Percentiles rank a stretch among this genome's conserved stretches.
These are phyloP conservation scores for Globisporangium okanoganense DNA, from an alignment of 352 stramenopile genomes.

Conservation along the genomic window DNA sequence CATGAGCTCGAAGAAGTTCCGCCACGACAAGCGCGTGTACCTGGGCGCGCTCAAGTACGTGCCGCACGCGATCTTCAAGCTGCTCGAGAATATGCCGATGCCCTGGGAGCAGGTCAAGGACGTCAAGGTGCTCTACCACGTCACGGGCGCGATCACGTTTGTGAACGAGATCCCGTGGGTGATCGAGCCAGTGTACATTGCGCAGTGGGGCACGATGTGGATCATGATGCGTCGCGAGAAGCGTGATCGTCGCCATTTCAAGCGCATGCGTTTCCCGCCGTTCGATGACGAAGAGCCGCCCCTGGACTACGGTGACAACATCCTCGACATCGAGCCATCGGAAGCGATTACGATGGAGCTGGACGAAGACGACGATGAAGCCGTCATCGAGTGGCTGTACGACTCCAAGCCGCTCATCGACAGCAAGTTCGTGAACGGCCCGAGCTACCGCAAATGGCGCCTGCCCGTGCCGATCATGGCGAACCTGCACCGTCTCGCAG, in stretches of 20 bases:
- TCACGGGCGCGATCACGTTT: slow-evolving; percentile 99
- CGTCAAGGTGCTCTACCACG: slow-evolving; percentile 99
- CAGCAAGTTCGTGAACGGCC: slow-evolving; percentile 95
- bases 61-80: slow-evolving; percentile 98
- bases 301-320: slow-evolving; percentile 96
- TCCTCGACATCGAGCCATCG: slow-evolving; percentile 95
- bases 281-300: slow-evolving; percentile 99
- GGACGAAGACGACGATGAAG: slow-evolving; percentile 92
- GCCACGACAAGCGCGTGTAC: slow-evolving; percentile 98
- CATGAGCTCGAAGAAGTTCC: slow-evolving; percentile 99
- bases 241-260: slow-evolving; percentile 98
- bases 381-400: slow-evolving; percentile 98
- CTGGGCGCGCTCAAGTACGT: slow-evolving; percentile 99
- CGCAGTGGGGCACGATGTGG: slow-evolving; percentile 99
- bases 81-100: slow-evolving; percentile 99
- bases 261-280: slow-evolving; percentile 99
- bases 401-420: slow-evolving; percentile 93
- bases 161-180: slow-evolving; percentile 99
- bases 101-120: slow-evolving; percentile 99
- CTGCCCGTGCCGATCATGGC: slow-evolving; percentile 97
- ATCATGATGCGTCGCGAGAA: slow-evolving; percentile 99
- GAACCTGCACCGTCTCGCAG: slow-evolving; percentile 96
- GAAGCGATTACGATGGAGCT: slow-evolving; percentile 98
- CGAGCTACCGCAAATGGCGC: slow-evolving; percentile 97
- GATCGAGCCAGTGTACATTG: slow-evolving; percentile 99